Conservation (phyloP, 768 basidiomycete species). For the Tephrocybe sp. region DNA sequence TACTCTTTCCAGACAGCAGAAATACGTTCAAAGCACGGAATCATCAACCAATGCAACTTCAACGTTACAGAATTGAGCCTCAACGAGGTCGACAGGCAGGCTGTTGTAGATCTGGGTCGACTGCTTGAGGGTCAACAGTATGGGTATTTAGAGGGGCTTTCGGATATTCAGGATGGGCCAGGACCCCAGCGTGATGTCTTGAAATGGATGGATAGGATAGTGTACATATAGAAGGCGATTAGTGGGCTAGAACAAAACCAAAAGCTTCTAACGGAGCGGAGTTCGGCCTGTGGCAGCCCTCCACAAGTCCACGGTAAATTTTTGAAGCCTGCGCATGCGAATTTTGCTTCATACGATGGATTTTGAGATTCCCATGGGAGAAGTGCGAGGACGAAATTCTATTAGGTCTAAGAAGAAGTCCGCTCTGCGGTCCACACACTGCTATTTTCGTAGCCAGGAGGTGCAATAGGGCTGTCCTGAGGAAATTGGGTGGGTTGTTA, state of each 20-base stretch:
- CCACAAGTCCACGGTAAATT: too few species aligned
- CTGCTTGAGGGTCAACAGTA: slow-evolving; percentile 32
- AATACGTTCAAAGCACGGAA: slow-evolving; percentile 64
- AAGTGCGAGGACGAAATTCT: slow-evolving; percentile 7
- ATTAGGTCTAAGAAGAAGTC: slow-evolving; percentile 34
- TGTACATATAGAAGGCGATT: slow-evolving; percentile 9
- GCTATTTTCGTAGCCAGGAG: slow-evolving; percentile 68
- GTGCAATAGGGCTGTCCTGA: slow-evolving; percentile 69
- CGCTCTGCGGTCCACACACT: slow-evolving; percentile 74
- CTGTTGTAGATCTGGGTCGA: slow-evolving; percentile 10
- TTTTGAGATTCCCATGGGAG: too few species aligned
- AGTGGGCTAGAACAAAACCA: not conserved
- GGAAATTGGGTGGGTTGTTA: not conserved
- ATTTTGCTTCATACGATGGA: too few species aligned
- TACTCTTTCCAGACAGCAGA: slow-evolving; percentile 36
- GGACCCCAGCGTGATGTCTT: slow-evolving; percentile 17
- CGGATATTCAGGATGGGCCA: not conserved
- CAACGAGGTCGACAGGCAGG: not conserved
- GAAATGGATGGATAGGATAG: slow-evolving; percentile 18
- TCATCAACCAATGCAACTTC: slow-evolving; percentile 52
- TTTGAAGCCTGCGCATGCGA: too few species aligned
- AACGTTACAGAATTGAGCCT: slow-evolving; percentile 20
- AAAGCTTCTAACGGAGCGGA: not conserved
- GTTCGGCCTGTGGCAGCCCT: too few species aligned
- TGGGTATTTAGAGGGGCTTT: slow-evolving; percentile 26